Percentiles rank a stretch among this genome's conserved stretches.
These are phyloP conservation scores for Hebeloma cylindrosporum DNA, from an alignment of 768 basidiomycete species.

Conservation along the genomic window DNA sequence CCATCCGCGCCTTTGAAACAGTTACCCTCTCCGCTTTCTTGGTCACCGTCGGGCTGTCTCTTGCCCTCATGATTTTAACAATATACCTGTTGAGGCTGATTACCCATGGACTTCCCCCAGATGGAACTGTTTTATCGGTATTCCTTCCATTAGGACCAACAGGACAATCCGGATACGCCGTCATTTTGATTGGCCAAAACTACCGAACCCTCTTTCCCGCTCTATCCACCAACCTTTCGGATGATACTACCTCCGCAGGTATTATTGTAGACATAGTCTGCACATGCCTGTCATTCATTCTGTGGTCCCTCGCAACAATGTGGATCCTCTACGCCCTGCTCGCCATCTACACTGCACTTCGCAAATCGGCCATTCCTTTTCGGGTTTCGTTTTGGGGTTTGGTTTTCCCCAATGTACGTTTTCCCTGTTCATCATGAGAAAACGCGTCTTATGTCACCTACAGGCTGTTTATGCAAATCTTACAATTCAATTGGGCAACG, in stretches of 20 bases:
- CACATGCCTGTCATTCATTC: conserved; percentile 45
- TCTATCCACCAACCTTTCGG: conserved; percentile 27
- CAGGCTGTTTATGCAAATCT: conserved; percentile 61
- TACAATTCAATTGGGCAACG: conserved; percentile 50
- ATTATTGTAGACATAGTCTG: conserved; percentile 44
- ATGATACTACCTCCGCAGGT: conserved; percentile 24
- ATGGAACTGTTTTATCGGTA: conserved; percentile 49
- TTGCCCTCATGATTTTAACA: conserved; percentile 67
- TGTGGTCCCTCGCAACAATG: conserved; percentile 66
- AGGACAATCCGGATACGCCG: conserved; percentile 62
- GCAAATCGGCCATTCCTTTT: conserved; percentile 47
- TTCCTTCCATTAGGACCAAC: conserved; percentile 78
- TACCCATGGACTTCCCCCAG: conserved; percentile 52
- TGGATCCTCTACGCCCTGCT: conserved; percentile 60
- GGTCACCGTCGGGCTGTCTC: conserved; percentile 53
- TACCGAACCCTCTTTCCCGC: conserved; percentile 39
- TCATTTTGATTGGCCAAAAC: conserved; percentile 55
- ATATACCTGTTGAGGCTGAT: conserved; percentile 63
- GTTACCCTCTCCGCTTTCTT: conserved; percentile 53
- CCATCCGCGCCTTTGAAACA: conserved; percentile 53
- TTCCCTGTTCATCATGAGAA: neutral
- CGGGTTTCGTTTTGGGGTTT: conserved; percentile 63
- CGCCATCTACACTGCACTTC: conserved; percentile 43
- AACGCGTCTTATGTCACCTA: neutral
- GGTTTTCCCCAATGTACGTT: conserved; percentile 64